Evolutionary conservation across 257 asterid species (phyloP).

Genomic region (Cruciata laevipes): DNA sequence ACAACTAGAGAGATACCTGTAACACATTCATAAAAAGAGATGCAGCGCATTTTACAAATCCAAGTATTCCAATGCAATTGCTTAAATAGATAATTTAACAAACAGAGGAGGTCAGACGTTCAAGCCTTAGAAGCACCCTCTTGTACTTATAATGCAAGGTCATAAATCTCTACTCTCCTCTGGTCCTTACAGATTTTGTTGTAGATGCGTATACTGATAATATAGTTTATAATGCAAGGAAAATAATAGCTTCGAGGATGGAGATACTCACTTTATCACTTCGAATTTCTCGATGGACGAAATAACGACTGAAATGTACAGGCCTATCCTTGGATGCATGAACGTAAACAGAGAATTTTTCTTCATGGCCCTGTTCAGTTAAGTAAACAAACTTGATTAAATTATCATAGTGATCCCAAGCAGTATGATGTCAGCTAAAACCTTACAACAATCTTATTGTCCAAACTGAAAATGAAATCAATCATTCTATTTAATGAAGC

Average conservation of each 20-base stretch:
- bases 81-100: background rate
- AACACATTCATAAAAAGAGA: background rate
- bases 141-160: background rate
- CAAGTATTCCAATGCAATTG: background rate
- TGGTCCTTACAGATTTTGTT: no score
- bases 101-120: background rate
- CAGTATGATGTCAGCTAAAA: background rate
- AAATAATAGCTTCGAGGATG: background rate
- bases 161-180: no score
- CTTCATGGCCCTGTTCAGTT: conserved; percentile 84
- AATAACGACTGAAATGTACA: conserved; percentile 94
- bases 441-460: background rate
- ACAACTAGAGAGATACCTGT: background rate
- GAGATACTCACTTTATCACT: conserved; percentile 69
- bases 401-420: background rate
- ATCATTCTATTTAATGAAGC: background rate
- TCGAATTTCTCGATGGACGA: conserved; percentile 81
- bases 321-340: conserved; percentile 95
- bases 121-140: background rate
- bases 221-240: background rate
- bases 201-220: no score
- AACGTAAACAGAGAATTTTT: conserved; percentile 88
- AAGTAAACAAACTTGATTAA: conserved; percentile 6
- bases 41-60: background rate
- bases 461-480: background rate